phyloP scores from a whole-genome alignment of 768 basidiomycete genomes.

The Cubamyces lactineus region DNA sequence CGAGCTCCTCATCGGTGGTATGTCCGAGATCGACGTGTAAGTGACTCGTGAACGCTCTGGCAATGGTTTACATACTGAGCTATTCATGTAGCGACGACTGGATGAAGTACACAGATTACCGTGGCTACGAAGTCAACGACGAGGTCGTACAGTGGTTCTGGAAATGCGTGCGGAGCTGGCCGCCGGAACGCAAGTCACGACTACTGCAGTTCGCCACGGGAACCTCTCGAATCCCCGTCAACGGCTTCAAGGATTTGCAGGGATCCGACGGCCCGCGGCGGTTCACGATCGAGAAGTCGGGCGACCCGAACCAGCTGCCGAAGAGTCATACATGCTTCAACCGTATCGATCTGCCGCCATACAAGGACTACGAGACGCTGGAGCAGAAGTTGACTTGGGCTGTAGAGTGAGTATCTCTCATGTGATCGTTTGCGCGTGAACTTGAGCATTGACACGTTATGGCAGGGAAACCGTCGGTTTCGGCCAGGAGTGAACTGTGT shows the following conservation, averaged over 20 bases:
- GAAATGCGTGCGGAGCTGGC: slow-evolving; percentile 98
- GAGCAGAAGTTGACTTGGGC: slow-evolving; percentile 96
- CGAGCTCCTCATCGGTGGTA: slow-evolving; percentile 96
- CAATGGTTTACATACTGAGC: slow-evolving; percentile 7
- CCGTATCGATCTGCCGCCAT: slow-evolving; percentile 95
- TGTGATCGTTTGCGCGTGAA: neutral
- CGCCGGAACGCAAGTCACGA: slow-evolving; percentile 96
- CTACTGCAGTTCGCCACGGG: slow-evolving; percentile 96
- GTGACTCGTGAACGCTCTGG: slow-evolving; percentile 36
- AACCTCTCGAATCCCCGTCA: slow-evolving; percentile 95
- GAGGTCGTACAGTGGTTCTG: slow-evolving; percentile 99
- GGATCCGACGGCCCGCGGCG: slow-evolving; percentile 96
- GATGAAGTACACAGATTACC: slow-evolving; percentile 99
- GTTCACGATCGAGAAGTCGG: slow-evolving; percentile 99
- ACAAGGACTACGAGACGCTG: slow-evolving; percentile 91
- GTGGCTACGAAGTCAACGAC: slow-evolving; percentile 93
- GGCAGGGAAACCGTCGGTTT: slow-evolving; percentile 90
- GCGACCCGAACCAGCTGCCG: slow-evolving; percentile 93
- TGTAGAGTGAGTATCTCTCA: slow-evolving; percentile 71
- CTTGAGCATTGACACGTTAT: slow-evolving; percentile 16
- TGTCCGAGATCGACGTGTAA: slow-evolving; percentile 99
- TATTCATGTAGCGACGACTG: slow-evolving; percentile 76
- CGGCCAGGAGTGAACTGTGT: slow-evolving; percentile 74
- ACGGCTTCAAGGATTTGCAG: slow-evolving; percentile 98
- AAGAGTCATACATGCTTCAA: slow-evolving; percentile 99